Percentiles rank a stretch among this genome's conserved stretches.
Conservation (phyloP, 148 eudicot genomes). For the Rhododendron kiyosumense region DNA sequence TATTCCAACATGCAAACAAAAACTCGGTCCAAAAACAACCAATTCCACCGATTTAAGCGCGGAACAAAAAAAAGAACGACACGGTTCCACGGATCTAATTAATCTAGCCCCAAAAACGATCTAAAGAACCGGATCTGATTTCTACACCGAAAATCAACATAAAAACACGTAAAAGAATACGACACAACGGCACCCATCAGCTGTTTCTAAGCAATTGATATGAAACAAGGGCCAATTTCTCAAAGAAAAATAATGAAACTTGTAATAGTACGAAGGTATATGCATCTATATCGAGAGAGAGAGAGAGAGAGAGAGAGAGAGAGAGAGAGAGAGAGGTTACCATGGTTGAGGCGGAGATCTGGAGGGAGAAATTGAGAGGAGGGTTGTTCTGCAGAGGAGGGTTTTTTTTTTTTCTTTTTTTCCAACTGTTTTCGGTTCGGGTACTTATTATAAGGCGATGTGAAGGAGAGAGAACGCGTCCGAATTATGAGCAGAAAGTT, state of each 20-base stretch:
- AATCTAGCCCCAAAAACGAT: neutral
- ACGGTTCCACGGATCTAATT: neutral
- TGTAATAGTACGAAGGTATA: neutral
- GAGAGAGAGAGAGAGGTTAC: neutral
- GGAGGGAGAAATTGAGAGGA: neutral
- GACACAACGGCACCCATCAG: neutral
- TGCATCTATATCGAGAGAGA: neutral
- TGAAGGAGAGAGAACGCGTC: neutral
- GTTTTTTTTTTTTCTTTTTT: neutral
- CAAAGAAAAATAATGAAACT: neutral
- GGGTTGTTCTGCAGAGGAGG: neutral
- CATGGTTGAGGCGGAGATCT: slow-evolving; percentile 9
- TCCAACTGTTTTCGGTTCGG: neutral
- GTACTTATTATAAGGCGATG: neutral
- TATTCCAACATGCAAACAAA: neutral
- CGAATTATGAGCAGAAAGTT: neutral
- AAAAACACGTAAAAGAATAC: neutral
- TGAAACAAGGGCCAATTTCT: neutral
- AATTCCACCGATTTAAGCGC: neutral
- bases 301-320: too few species aligned
- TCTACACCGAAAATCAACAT: neutral
- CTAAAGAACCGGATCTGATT: neutral
- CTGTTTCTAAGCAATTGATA: neutral
- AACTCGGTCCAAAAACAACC: neutral
- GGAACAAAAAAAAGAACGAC: neutral